Evolutionary conservation across 1,284 basidiomycete species (phyloP).

Genomic region (Taiwanofungus camphoratus): DNA sequence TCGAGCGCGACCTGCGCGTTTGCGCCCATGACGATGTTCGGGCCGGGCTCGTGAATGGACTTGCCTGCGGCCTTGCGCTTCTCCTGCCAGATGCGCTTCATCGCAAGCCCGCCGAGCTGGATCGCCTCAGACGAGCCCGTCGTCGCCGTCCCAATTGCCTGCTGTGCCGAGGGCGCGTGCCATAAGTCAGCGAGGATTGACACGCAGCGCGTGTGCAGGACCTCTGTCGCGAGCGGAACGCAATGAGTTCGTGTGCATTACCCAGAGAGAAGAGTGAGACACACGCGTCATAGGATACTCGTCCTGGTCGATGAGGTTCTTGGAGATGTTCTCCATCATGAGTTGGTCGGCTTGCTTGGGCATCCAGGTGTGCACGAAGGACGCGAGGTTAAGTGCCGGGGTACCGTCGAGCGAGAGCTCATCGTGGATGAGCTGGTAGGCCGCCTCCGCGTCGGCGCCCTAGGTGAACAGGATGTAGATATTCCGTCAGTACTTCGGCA

Average conservation of each 20-base stretch:
- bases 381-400: constrained; percentile 79
- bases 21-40: constrained; percentile 39
- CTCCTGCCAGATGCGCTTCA: constrained; percentile 94
- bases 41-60: constrained; percentile 77
- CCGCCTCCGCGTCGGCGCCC: constrained; percentile 51
- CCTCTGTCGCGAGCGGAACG: constrained; percentile 34
- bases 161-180: constrained; percentile 73
- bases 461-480: constrained; percentile 25
- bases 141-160: constrained; percentile 87
- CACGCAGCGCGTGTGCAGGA: constrained; percentile 76
- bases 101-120: constrained; percentile 89
- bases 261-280: constrained; percentile 19
- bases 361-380: constrained; percentile 59
- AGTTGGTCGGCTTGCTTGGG: constrained; percentile 64
- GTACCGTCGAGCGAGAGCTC: constrained; percentile 80
- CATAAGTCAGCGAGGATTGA: constrained; percentile 91
- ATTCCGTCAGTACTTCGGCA: too few relatives aligned
- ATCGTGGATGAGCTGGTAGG: constrained; percentile 82
- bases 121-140: constrained; percentile 93
- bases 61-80: constrained; percentile 84
- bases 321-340: constrained; percentile 80
- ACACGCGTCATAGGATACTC: constrained; percentile 84
- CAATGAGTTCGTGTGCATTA: neutral
- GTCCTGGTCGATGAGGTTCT: constrained; percentile 89
- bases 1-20: constrained; percentile 47